Conservation (phyloP, 2,329 filamentous ascomycete species). For the Kalaharituber pfeilii region DNA sequence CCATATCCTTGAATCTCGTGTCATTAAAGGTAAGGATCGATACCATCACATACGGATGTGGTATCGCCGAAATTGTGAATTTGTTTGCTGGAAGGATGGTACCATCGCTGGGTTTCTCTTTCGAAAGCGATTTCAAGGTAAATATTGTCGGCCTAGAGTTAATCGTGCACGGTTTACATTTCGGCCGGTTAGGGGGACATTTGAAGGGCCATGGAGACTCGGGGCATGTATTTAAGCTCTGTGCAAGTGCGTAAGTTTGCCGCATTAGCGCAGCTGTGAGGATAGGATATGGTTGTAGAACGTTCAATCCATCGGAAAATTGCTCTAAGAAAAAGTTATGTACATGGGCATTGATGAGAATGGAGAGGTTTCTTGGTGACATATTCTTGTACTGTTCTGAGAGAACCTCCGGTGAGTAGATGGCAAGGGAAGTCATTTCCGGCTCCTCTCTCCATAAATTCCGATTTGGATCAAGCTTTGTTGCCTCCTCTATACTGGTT, state of each 20-base stretch:
- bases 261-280: constrained; percentile 57
- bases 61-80: constrained; percentile 74
- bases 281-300: constrained; percentile 61
- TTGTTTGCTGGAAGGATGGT: constrained; percentile 32
- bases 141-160: constrained; percentile 39
- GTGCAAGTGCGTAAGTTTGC: constrained; percentile 54
- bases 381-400: constrained; percentile 48
- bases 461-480: constrained; percentile 39
- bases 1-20: neutral
- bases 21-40: constrained; percentile 43
- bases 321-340: constrained; percentile 69
- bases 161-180: constrained; percentile 57
- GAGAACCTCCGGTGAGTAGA: constrained; percentile 51
- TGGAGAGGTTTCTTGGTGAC: constrained; percentile 39
- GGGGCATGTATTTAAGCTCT: constrained; percentile 58
- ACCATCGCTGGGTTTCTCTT: constrained; percentile 34
- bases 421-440: constrained; percentile 44
- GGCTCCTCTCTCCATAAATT: neutral
- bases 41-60: constrained; percentile 74
- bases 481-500: constrained; percentile 42
- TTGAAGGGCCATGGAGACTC: constrained; percentile 53
- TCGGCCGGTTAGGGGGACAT: constrained; percentile 64
- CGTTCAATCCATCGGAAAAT: constrained; percentile 58
- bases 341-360: constrained; percentile 68
- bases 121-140: constrained; percentile 30